A percentile compares a stretch with the other conserved stretches of the same genome.
Evolutionary conservation across 352 stramenopile species (phyloP).

Genomic region (Phytophthora pistaciae): DNA sequence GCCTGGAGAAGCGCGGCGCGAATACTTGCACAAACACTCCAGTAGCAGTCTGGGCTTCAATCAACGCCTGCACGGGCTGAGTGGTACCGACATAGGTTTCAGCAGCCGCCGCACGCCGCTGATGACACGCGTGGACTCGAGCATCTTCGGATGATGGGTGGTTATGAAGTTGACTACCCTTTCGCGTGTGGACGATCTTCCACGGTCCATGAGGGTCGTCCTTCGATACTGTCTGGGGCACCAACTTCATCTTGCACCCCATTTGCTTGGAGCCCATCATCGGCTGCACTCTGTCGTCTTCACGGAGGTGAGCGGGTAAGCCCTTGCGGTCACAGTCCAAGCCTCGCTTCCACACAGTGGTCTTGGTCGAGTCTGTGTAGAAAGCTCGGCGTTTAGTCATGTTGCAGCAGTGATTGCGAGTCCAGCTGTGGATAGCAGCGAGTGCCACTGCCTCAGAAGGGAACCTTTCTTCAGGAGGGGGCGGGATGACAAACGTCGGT

Average conservation of each 20-base stretch:
- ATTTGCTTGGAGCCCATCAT: slow-evolving; percentile 16
- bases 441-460: slow-evolving; percentile 1
- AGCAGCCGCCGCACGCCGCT: background rate
- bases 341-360: slow-evolving; percentile 16
- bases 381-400: slow-evolving; percentile 11
- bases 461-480: slow-evolving; percentile 1
- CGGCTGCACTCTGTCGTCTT: background rate
- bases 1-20: slow-evolving; percentile 5
- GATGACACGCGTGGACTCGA: slow-evolving; percentile 11
- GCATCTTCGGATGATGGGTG: slow-evolving; percentile 15
- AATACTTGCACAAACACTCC: slow-evolving; percentile 19
- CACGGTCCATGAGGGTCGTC: slow-evolving; percentile 1
- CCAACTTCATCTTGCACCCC: slow-evolving; percentile 15
- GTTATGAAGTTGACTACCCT: slow-evolving; percentile 14
- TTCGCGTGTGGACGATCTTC: slow-evolving; percentile 7
- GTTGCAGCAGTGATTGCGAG: slow-evolving; percentile 8
- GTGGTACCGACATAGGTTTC: background rate
- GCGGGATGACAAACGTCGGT: background rate
- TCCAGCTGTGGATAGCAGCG: slow-evolving; percentile 13
- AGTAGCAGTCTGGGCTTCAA: slow-evolving; percentile 17
- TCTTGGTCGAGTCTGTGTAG: slow-evolving; percentile 6
- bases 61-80: background rate
- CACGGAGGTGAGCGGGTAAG: background rate
- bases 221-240: background rate
- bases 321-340: slow-evolving; percentile 12